Evolutionary conservation across 179 eudicot genomes (phyloP).

Genomic region (Amaranthus tricolor): DNA sequence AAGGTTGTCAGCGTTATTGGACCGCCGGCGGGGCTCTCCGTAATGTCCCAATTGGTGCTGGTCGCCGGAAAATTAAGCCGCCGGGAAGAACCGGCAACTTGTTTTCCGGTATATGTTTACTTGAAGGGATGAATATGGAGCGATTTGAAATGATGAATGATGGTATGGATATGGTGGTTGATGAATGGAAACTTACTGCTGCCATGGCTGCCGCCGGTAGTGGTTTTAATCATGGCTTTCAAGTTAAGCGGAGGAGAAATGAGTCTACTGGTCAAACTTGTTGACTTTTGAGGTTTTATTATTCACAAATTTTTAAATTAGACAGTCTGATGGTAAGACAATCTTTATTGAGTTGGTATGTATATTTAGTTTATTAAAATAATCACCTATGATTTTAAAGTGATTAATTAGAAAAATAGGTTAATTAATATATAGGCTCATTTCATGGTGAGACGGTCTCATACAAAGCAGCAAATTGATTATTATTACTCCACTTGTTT

Average conservation of each 20-base stretch:
- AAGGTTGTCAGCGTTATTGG: conserved; percentile 67
- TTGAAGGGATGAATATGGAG: conserved; percentile 31
- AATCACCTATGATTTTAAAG: too few relatives aligned
- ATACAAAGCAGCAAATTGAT: too few relatives aligned
- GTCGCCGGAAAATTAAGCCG: conserved; percentile 56
- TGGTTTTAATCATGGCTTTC: conserved; percentile 36
- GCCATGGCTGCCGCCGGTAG: conserved; percentile 38
- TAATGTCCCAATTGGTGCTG: conserved; percentile 61
- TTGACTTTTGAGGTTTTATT: neutral
- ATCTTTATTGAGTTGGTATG: too few relatives aligned
- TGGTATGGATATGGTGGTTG: conserved; percentile 30
- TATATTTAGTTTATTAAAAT: too few relatives aligned
- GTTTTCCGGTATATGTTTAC: conserved; percentile 30
- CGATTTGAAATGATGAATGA: conserved; percentile 30
- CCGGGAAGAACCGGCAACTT: conserved; percentile 29
- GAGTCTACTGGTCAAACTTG: conserved; percentile 39
- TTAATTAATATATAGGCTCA: too few relatives aligned
- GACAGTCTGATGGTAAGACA: too few relatives aligned
- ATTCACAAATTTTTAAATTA: neutral
- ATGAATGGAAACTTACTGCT: conserved; percentile 44
- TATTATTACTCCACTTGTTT: too few relatives aligned
- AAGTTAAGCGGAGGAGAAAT: conserved; percentile 49
- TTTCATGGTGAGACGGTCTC: too few relatives aligned
- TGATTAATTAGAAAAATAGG: too few relatives aligned
- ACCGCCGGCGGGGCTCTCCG: conserved; percentile 67